phyloP scores from a whole-genome alignment of 1,284 basidiomycete species.

The Cutaneotrichosporon mucoides region DNA sequence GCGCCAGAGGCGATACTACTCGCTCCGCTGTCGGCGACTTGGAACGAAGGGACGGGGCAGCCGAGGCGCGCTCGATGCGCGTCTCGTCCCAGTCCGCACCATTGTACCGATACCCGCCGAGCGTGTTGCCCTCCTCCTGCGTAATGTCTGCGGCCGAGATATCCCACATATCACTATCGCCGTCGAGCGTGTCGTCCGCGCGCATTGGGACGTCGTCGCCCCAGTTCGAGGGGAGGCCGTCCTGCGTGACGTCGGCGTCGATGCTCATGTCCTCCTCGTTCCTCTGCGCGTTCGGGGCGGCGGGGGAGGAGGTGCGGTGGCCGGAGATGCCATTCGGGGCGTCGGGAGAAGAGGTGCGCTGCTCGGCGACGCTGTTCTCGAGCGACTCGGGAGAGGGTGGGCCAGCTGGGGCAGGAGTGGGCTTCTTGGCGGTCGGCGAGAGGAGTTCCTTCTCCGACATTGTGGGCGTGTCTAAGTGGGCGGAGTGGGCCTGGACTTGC shows the following conservation, averaged over 20 bases:
- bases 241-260: too few relatives aligned
- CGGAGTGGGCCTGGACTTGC: too few relatives aligned
- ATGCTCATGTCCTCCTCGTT: too few relatives aligned
- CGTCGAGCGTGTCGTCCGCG: slow-evolving; percentile 17
- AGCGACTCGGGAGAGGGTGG: background rate
- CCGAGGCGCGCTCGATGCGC: slow-evolving; percentile 1
- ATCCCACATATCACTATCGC: slow-evolving; percentile 24
- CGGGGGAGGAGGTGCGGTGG: too few relatives aligned
- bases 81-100: slow-evolving; percentile 15
- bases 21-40: too few relatives aligned
- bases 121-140: slow-evolving; percentile 4
- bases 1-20: too few relatives aligned
- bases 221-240: too few relatives aligned
- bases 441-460: too few relatives aligned
- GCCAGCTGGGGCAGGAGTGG: background rate
- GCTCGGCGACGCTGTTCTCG: background rate
- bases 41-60: background rate
- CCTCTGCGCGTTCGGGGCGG: too few relatives aligned
- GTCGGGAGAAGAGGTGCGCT: background rate
- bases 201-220: too few relatives aligned
- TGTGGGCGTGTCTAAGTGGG: too few relatives aligned
- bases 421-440: too few relatives aligned
- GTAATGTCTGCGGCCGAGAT: slow-evolving; percentile 12
- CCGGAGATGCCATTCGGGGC: background rate
- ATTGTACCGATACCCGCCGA: slow-evolving; percentile 7